phyloP scores from a whole-genome alignment of 495 filamentous ascomycete genomes.

The Penicillium simplicissimum region DNA sequence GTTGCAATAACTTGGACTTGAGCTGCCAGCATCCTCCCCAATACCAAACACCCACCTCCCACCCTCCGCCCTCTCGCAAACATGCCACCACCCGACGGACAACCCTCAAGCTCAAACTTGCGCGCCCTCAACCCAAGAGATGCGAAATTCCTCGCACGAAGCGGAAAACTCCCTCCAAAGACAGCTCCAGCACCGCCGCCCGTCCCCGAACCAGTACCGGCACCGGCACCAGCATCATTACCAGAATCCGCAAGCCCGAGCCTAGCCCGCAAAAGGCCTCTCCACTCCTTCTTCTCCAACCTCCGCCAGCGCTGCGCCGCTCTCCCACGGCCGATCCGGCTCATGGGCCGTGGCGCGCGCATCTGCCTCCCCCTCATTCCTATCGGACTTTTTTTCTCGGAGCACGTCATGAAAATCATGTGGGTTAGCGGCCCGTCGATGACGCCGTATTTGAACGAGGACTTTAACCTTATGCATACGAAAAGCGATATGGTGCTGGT shows the following conservation, averaged over 20 bases:
- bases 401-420: slow-evolving; percentile 60
- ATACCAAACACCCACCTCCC: not conserved
- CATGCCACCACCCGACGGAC: slow-evolving; percentile 11
- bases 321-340: slow-evolving; percentile 33
- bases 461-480: slow-evolving; percentile 56
- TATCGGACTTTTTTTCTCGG: slow-evolving; percentile 63
- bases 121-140: slow-evolving; percentile 28
- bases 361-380: slow-evolving; percentile 62
- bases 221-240: slow-evolving; percentile 1
- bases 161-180: slow-evolving; percentile 3
- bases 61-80: slow-evolving; percentile 1
- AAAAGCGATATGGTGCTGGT: slow-evolving; percentile 53
- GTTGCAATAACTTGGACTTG: not conserved
- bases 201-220: slow-evolving; percentile 7
- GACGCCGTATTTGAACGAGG: slow-evolving; percentile 74
- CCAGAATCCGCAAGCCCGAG: slow-evolving; percentile 11
- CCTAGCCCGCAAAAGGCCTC: slow-evolving; percentile 12
- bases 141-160: slow-evolving; percentile 19
- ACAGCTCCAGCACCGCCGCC: not conserved
- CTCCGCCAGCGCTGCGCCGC: slow-evolving; percentile 36
- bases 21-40: not conserved
- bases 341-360: slow-evolving; percentile 43
- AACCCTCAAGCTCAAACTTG: slow-evolving; percentile 11
- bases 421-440: slow-evolving; percentile 70
- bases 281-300: slow-evolving; percentile 31